These are phyloP conservation scores for Metarhizium brunneum DNA, from an alignment of 2,329 filamentous ascomycete species.

Conservation along the genomic window DNA sequence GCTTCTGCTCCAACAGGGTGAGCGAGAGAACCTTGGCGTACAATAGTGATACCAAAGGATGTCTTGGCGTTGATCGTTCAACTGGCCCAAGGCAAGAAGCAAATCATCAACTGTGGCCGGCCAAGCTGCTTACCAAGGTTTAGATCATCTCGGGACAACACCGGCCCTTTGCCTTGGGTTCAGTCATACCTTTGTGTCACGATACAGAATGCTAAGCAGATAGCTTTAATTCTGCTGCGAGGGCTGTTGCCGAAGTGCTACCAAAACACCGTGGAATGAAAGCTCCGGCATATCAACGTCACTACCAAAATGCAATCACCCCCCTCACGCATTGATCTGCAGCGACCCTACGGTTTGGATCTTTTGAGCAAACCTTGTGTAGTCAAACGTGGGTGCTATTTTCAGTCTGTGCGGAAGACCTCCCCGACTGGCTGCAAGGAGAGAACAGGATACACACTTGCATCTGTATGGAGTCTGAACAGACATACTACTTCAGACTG, in stretches of 20 bases:
- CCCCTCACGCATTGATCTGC: not conserved
- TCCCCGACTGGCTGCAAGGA: not conserved
- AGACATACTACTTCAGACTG: not conserved
- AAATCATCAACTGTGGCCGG: not conserved
- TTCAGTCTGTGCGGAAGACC: not conserved
- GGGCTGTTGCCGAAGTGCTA: too few species aligned
- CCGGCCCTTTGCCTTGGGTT: not conserved
- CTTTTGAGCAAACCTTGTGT: not conserved
- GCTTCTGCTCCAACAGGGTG: not conserved
- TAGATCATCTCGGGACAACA: constrained; percentile 3
- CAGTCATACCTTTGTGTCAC: too few species aligned
- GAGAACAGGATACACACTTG: not conserved
- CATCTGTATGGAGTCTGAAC: not conserved
- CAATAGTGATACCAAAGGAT: not conserved
- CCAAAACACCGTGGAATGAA: not conserved
- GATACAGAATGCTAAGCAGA: too few species aligned
- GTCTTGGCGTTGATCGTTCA: not conserved
- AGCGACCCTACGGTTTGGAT: not conserved
- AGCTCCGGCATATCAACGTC: not conserved
- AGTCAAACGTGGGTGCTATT: not conserved
- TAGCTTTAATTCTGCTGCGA: too few species aligned
- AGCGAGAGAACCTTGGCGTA: not conserved
- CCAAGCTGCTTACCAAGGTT: not conserved
- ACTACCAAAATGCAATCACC: too few species aligned
- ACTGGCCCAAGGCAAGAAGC: not conserved